Conservation (phyloP, 1,284 basidiomycete species). For the Cystobasidium sp. region DNA sequence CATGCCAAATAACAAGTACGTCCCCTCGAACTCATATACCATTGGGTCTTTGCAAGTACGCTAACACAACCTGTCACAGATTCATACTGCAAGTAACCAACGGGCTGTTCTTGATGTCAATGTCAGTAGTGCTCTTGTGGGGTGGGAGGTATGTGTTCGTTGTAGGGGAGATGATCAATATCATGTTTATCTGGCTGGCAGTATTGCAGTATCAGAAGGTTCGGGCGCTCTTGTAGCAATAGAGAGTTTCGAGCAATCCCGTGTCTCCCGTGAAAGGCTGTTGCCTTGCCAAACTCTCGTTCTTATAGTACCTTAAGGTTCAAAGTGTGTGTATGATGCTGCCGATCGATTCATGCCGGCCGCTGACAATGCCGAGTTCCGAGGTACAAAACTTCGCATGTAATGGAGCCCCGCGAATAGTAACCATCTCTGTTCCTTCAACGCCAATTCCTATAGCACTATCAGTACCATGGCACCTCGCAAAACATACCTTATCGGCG, state of each 20-base stretch:
- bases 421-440: not conserved
- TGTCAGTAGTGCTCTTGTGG: constrained; percentile 1
- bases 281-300: no score
- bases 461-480: constrained; percentile 14
- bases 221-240: constrained; percentile 17
- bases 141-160: constrained; percentile 13
- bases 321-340: no score
- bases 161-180: constrained; percentile 49
- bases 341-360: not conserved
- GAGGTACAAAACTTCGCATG: not conserved
- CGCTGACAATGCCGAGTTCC: no score
- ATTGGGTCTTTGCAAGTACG: not conserved
- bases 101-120: not conserved
- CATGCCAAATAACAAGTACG: constrained; percentile 6
- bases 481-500: constrained; percentile 65
- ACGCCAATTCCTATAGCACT: no score
- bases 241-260: not conserved
- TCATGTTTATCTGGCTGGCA: constrained; percentile 48
- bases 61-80: not conserved
- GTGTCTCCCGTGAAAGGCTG: no score
- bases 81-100: not conserved
- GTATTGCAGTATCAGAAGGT: constrained; percentile 35
- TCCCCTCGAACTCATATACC: not conserved
- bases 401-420: not conserved
- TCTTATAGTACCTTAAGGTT: no score